phyloP scores from a whole-genome alignment of 768 basidiomycete genomes.

The Candolleomyces aberdarensis region DNA sequence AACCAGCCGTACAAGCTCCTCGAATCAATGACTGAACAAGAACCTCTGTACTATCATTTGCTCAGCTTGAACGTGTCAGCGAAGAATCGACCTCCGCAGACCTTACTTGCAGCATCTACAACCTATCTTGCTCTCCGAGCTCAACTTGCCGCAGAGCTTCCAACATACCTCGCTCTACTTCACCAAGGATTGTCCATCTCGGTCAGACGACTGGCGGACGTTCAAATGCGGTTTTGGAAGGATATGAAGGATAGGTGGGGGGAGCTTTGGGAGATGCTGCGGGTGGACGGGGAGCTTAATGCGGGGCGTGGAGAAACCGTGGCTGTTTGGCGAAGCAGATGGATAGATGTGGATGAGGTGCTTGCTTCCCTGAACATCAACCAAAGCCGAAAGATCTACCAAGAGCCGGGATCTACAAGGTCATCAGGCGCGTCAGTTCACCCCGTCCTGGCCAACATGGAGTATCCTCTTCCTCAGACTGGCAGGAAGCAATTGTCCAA shows the following conservation, averaged over 20 bases:
- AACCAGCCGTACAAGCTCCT: slow-evolving; percentile 63
- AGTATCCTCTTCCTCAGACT: slow-evolving; percentile 6
- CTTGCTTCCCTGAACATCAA: slow-evolving; percentile 33
- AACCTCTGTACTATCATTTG: slow-evolving; percentile 68
- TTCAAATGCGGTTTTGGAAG: slow-evolving; percentile 60
- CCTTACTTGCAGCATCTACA: slow-evolving; percentile 69
- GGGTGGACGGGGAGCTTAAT: slow-evolving; percentile 67
- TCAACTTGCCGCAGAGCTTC: slow-evolving; percentile 70
- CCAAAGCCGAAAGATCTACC: slow-evolving; percentile 23
- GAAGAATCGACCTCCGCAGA: slow-evolving; percentile 63
- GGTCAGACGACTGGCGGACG: slow-evolving; percentile 48
- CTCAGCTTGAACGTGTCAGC: slow-evolving; percentile 59
- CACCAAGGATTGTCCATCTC: slow-evolving; percentile 56
- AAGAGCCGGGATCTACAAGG: slow-evolving; percentile 18
- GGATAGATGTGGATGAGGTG: slow-evolving; percentile 59
- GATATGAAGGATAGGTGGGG: slow-evolving; percentile 66
- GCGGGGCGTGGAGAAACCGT: slow-evolving; percentile 67
- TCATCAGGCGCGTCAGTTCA: slow-evolving; percentile 3
- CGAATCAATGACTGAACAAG: slow-evolving; percentile 68
- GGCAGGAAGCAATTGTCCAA: slow-evolving; percentile 6
- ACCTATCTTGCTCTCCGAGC: slow-evolving; percentile 76
- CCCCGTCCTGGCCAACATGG: slow-evolving; percentile 13
- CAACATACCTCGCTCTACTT: slow-evolving; percentile 55
- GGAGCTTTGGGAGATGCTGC: slow-evolving; percentile 82
- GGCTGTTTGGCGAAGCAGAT: slow-evolving; percentile 67